These are phyloP conservation scores for Angophora floribunda DNA, from an alignment of 345 rosid species.

Conservation along the genomic window DNA sequence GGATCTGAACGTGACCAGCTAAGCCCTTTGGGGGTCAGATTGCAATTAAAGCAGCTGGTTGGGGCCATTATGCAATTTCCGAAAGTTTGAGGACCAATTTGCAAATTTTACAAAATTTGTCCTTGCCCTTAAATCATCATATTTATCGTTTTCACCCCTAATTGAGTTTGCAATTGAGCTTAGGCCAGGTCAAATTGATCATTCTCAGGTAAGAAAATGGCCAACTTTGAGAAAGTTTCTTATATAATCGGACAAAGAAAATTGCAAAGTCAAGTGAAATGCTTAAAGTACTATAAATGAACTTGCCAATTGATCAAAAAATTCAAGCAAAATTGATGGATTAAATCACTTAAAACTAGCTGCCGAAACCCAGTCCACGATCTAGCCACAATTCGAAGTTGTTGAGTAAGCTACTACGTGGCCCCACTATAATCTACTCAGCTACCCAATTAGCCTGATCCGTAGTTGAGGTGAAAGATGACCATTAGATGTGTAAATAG, in stretches of 20 bases:
- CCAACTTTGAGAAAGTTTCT: not conserved
- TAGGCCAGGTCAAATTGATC: fast-evolving
- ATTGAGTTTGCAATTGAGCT: not conserved
- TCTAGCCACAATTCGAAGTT: not conserved
- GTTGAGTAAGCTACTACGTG: fast-evolving
- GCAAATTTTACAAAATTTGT: not conserved
- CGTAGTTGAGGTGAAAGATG: not conserved
- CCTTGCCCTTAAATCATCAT: fast-evolving
- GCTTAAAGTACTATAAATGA: not conserved
- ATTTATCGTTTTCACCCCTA: not conserved
- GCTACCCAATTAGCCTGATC: not conserved
- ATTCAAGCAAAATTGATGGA: not conserved
- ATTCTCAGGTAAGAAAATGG: fast-evolving
- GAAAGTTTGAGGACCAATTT: not conserved
- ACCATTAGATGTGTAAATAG: fast-evolving
- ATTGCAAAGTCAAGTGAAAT: too few relatives aligned
- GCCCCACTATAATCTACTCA: not conserved
- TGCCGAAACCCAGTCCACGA: fast-evolving
- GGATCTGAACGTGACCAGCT: not conserved
- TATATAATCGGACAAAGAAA: not conserved
- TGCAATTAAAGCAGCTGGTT: not conserved
- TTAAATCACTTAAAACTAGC: not conserved
- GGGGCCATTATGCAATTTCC: not conserved
- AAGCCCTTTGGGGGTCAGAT: not conserved
- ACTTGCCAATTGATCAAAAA: not conserved